phyloP scores from a whole-genome alignment of 371 early-diverging fungal species.

The Mucor plumbeus region DNA sequence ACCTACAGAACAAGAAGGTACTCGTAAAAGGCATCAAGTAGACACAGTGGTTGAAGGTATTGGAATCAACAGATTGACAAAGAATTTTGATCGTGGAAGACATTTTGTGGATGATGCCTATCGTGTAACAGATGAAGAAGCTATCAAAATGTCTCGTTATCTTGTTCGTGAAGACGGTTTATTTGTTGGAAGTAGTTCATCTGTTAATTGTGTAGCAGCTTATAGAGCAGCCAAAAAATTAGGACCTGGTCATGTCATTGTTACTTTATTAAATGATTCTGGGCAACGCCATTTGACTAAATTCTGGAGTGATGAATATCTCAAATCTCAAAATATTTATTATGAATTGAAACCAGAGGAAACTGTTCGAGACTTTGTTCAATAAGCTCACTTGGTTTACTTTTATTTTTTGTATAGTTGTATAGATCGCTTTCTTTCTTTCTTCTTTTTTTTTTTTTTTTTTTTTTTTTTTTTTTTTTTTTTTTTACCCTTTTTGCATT shows the following conservation, averaged over 20 bases:
- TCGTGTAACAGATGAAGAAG: constrained; percentile 89
- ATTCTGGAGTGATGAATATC: constrained; percentile 73
- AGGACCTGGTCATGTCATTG: constrained; percentile 81
- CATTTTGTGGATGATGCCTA: constrained; percentile 84
- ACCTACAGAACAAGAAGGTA: constrained; percentile 89
- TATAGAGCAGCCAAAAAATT: constrained; percentile 71
- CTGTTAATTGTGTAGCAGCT: constrained; percentile 93
- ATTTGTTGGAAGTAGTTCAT: constrained; percentile 91
- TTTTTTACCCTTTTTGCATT: neutral
- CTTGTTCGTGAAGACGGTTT: constrained; percentile 87
- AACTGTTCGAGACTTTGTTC: constrained; percentile 42
- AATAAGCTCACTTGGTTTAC: constrained; percentile 2
- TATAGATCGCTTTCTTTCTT: neutral
- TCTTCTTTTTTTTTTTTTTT: neutral
- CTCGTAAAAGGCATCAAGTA: constrained; percentile 90
- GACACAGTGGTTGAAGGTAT: constrained; percentile 97
- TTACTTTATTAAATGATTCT: constrained; percentile 85
- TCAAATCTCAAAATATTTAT: constrained; percentile 39
- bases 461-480: neutral
- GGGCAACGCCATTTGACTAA: constrained; percentile 86
- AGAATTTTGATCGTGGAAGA: constrained; percentile 75
- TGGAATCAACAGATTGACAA: constrained; percentile 93
- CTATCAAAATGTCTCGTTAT: constrained; percentile 89
- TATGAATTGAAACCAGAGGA: constrained; percentile 36
- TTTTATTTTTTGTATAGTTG: neutral